Evolutionary conservation across 2,329 filamentous ascomycete genomes (phyloP).

Genomic region (Talaromyces marneffei): DNA sequence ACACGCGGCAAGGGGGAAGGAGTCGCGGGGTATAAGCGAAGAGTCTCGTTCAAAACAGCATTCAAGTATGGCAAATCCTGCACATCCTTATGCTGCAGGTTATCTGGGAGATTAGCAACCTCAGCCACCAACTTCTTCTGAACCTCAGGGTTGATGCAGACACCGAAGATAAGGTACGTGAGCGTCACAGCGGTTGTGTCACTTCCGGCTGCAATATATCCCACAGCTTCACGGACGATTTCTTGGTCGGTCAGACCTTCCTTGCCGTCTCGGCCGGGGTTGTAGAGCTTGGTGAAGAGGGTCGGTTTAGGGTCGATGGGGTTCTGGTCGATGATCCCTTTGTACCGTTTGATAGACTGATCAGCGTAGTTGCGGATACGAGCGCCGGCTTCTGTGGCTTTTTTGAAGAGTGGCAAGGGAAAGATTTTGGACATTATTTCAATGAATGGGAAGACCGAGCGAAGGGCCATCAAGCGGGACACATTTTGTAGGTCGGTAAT

Average conservation of each 20-base stretch:
- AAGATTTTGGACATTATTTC: constrained; percentile 19
- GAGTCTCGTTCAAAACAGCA: constrained; percentile 52
- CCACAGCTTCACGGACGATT: constrained; percentile 36
- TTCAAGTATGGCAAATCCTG: constrained; percentile 51
- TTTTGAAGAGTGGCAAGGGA: constrained; percentile 22
- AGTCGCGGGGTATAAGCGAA: constrained; percentile 54
- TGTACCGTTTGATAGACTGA: constrained; percentile 24
- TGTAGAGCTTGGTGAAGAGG: constrained; percentile 33
- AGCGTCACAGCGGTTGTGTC: constrained; percentile 49
- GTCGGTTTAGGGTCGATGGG: constrained; percentile 28
- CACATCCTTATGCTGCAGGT: constrained; percentile 40
- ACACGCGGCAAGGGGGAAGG: constrained; percentile 51
- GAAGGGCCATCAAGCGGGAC: neutral
- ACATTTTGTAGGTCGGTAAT: constrained; percentile 30
- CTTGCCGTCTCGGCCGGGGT: constrained; percentile 21
- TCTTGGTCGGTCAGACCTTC: constrained; percentile 27
- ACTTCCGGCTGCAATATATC: constrained; percentile 47
- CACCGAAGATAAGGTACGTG: constrained; percentile 44
- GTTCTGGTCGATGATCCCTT: constrained; percentile 14
- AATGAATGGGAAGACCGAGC: constrained; percentile 21
- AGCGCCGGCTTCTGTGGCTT: constrained; percentile 16
- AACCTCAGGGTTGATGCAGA: constrained; percentile 25
- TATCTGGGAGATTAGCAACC: constrained; percentile 29
- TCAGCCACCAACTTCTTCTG: constrained; percentile 45
- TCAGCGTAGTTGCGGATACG: constrained; percentile 22